Conservation (phyloP, 2,329 filamentous ascomycete species). For the Trichoderma sp. region DNA sequence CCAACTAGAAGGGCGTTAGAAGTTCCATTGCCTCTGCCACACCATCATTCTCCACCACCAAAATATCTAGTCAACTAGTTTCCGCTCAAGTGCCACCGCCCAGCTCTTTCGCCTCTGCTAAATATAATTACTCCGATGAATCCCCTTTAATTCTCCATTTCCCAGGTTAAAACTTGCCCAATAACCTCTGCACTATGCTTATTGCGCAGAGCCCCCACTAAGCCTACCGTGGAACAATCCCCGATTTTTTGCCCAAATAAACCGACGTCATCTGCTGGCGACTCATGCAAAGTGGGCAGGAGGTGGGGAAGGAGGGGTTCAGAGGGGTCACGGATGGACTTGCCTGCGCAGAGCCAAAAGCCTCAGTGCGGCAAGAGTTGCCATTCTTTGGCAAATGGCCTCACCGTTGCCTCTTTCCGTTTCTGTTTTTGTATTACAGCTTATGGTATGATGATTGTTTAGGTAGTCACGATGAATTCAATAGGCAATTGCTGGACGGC, state of each 20-base stretch:
- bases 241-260: not conserved
- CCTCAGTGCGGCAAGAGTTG: slow-evolving; percentile 15
- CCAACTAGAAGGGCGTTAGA: not conserved
- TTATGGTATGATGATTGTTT: not conserved
- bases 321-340: slow-evolving; percentile 13
- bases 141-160: not conserved
- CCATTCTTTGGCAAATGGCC: not conserved
- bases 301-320: slow-evolving; percentile 9
- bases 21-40: not conserved
- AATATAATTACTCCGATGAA: slow-evolving; percentile 3
- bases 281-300: slow-evolving; percentile 2
- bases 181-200: slow-evolving; percentile 10
- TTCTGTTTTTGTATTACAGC: not conserved
- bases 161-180: not conserved
- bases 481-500: not conserved
- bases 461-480: not conserved
- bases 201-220: not conserved
- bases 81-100: not conserved
- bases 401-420: not conserved
- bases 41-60: not conserved
- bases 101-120: not conserved
- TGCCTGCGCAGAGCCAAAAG: slow-evolving; percentile 3
- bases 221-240: not conserved
- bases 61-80: not conserved
- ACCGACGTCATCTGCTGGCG: slow-evolving; percentile 2